Evolutionary conservation across 805 yeast species (phyloP).

Genomic region (Myxozyma neotropica): DNA sequence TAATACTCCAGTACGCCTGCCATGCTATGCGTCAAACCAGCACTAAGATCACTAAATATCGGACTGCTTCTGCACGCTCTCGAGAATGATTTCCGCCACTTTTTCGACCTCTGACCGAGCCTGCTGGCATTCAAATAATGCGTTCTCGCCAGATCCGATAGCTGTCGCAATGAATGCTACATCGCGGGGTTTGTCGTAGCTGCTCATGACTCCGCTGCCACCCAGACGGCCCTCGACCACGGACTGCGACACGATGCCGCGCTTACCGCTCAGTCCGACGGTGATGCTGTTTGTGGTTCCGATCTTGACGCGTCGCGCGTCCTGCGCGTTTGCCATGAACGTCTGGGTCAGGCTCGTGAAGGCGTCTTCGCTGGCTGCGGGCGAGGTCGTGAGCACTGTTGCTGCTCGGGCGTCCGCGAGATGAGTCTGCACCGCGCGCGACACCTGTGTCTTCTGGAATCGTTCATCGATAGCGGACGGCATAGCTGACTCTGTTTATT

Average conservation of each 20-base stretch:
- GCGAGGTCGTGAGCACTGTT: slow-evolving; percentile 20
- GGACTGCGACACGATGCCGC: slow-evolving; percentile 23
- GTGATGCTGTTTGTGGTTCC: slow-evolving; percentile 26
- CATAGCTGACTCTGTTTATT: background rate
- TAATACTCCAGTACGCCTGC: no score
- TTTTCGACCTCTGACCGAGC: slow-evolving; percentile 20
- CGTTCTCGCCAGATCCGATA: slow-evolving; percentile 6
- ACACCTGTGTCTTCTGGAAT: background rate
- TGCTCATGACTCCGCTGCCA: background rate
- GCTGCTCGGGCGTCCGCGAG: slow-evolving; percentile 33
- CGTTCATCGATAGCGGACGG: slow-evolving; percentile 9
- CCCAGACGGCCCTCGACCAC: slow-evolving; percentile 17
- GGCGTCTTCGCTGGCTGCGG: slow-evolving; percentile 13
- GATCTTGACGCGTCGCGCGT: slow-evolving; percentile 30
- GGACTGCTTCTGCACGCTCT: background rate
- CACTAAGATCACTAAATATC: no score
- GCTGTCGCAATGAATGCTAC: slow-evolving; percentile 13
- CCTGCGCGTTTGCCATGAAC: slow-evolving; percentile 23
- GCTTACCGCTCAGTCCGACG: slow-evolving; percentile 15
- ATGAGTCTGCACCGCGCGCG: slow-evolving; percentile 15
- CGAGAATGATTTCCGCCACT: slow-evolving; percentile 16
- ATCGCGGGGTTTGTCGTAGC: slow-evolving; percentile 3
- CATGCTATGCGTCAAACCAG: no score
- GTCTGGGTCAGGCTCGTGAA: slow-evolving; percentile 15
- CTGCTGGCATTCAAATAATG: slow-evolving; percentile 8